Evolutionary conservation across 164 flowering plant species (phyloP).

Genomic region (Pachysandra terminalis): DNA sequence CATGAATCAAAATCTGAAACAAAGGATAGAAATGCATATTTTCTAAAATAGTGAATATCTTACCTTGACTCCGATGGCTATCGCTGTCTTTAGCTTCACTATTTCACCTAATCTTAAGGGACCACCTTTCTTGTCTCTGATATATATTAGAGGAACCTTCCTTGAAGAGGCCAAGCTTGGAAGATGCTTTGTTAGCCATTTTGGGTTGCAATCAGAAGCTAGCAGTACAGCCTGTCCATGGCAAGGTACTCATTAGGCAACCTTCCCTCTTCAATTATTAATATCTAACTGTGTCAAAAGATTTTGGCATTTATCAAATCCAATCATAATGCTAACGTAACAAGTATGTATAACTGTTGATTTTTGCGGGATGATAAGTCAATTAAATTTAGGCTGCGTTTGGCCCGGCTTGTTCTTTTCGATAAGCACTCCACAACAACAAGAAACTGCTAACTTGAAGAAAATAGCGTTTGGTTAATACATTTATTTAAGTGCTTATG

Average conservation of each 20-base stretch:
- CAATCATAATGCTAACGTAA: background rate
- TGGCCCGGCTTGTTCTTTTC: too few relatives aligned
- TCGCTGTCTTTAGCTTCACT: slow-evolving; percentile 74
- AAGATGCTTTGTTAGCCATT: slow-evolving; percentile 69
- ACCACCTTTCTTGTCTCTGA: slow-evolving; percentile 58
- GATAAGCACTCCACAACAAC: too few relatives aligned
- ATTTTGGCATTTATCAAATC: too few relatives aligned
- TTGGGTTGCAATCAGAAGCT: slow-evolving; percentile 77
- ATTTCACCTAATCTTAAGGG: slow-evolving; percentile 76
- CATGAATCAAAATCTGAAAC: too few relatives aligned
- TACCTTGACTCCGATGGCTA: slow-evolving; percentile 86
- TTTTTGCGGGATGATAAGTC: background rate
- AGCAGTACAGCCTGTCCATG: slow-evolving; percentile 49
- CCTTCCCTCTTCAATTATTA: background rate
- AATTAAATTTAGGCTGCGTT: too few relatives aligned
- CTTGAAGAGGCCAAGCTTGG: slow-evolving; percentile 67
- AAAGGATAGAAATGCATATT: too few relatives aligned
- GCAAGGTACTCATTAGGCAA: background rate
- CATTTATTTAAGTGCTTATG: too few relatives aligned
- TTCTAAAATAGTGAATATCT: background rate
- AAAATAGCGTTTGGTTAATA: too few relatives aligned
- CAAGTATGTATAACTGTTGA: background rate
- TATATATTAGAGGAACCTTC: slow-evolving; percentile 57
- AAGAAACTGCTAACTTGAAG: too few relatives aligned
- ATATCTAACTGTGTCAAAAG: background rate